Base-by-base conservation (phyloP, 176 grass and related monocot genomes). In the Oryza nivara region DNA sequence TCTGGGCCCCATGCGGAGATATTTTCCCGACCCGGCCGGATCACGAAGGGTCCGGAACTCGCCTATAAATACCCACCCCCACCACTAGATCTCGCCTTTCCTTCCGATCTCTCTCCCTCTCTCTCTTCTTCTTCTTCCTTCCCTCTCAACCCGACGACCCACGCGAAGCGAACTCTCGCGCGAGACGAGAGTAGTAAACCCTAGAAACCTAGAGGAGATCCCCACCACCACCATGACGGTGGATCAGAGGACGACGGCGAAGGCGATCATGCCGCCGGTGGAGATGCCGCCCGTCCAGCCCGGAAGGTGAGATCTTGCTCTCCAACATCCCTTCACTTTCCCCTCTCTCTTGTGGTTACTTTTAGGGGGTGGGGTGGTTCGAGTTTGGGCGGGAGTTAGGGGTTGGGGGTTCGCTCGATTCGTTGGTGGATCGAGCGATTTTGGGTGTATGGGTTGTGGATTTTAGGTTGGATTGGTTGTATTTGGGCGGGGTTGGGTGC, bases 241-340 rank as follows among this genome's bases (percentile, higher is more conserved):
- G 43, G 44, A 81, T 22, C 89, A 76, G 81, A 87, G 66, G 40
- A 34, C 20, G 40, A 35, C 20, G 9, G 89, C 20, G 43, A 35
- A 11, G 7, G 89, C 28, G 1, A 69, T 58, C 41, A 70, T 5
- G 80, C 70, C 23, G 80, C 75, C 34, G 81, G 72, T 72, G 43
- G 85, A 84, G 80, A 48, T 84, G 16, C 76, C 46, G 51, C 12
- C 35, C 66, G 43, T 75, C 11, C 75, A 76, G 71, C 81, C 85
- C 26, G 81, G 81, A 87, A 91, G 89, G 89, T 91, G 81, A 81
- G 85, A 88, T 30, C 43, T 72, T 22, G 34, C 9, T 72, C 26
- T 13, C 76, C 36, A 7, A 9, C 10, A 3, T 11, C 15, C 28
- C 5, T 34, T 26, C 38, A 11, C 6, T 75, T 83, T 7, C 4